Conservation (phyloP, 306 rosid species). For the Pterocarpus macrocarpus region DNA sequence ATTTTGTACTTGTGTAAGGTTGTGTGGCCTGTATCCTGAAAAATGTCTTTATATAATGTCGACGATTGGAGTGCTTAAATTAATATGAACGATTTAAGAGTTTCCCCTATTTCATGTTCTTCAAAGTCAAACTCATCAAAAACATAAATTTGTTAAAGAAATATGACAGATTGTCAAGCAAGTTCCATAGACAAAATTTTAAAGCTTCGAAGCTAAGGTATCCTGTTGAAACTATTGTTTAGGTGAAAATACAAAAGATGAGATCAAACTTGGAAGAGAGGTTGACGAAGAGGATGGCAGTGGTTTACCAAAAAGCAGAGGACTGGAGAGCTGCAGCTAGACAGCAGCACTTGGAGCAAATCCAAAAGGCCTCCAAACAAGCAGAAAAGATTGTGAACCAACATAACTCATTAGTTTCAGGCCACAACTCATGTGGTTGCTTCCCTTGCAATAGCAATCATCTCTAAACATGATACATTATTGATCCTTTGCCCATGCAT, state of each 20-base stretch:
- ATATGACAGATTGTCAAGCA: too few species aligned
- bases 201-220: conserved; percentile 5
- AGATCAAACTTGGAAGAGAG: conserved; percentile 91
- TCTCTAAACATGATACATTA: conserved; percentile 27
- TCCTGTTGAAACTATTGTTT: not conserved
- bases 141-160: too few species aligned
- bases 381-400: conserved; percentile 64
- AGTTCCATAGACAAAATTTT: too few species aligned
- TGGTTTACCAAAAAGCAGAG: conserved; percentile 89
- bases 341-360: conserved; percentile 80
- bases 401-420: conserved; percentile 55
- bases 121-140: too few species aligned
- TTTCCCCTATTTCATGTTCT: too few species aligned
- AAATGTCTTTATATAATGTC: too few species aligned
- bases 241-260: conserved; percentile 98
- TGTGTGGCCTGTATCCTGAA: too few species aligned
- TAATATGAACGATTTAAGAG: too few species aligned
- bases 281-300: conserved; percentile 86
- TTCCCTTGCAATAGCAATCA: conserved; percentile 75
- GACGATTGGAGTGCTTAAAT: too few species aligned
- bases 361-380: conserved; percentile 66
- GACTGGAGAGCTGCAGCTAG: conserved; percentile 81
- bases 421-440: conserved; percentile 79
- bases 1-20: too few species aligned
- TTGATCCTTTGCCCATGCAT: not conserved